Evolutionary conservation across 306 rosid species (phyloP), one percentile per base, ranked within the genome.

Genomic region (Myrica gale): DNA sequence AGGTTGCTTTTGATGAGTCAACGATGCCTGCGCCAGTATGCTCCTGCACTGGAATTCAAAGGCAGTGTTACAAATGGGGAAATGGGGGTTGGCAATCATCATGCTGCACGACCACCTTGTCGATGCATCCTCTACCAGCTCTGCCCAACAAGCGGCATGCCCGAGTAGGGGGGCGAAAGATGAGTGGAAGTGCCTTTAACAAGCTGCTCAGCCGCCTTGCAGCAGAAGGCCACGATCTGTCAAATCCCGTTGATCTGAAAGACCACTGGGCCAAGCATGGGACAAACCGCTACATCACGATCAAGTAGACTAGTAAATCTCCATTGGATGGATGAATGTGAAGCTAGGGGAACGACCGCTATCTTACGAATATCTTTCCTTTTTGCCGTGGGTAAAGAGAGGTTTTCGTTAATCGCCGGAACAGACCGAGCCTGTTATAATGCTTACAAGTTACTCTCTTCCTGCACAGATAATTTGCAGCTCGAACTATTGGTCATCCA

Each of bases 51-150:
- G 92, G 97, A 70, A 84, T 81, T 19, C 77, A 80, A 51, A 88
- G 96, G 69, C 99, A 96, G 77, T 96, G 99, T 87, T 96, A 96
- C 92, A 96, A 96, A 83, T 96, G 98, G 99, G 98, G 99, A 3
- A 90, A 90, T 79, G 99, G 99, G 17, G 99, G 99, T 26, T 95
- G 99, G 99, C 99, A 95, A 57, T 95, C 99, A 73, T 92, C 99
- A 6, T 92, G 97, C 75, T 95, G 99, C 83, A 95, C 99, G 1
- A 95, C 99, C 43, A 87, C 92, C 52, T 74, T 95, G 75, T 95
- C 97, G 23, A 84, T 90, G 90, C 90, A 95, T 83, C 99, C 99
- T n/a, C 79, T 95, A 32, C 99, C 99, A 0, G 91, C 97, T 0
- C 96, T 95, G 65, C 99, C 99, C n/a, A 92, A 96, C 89, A 96